A percentile compares a stretch with the other conserved stretches of the same genome.
Evolutionary conservation across 192 early-diverging fungal genomes (phyloP).

Genomic region (Gonapodya sp.): DNA sequence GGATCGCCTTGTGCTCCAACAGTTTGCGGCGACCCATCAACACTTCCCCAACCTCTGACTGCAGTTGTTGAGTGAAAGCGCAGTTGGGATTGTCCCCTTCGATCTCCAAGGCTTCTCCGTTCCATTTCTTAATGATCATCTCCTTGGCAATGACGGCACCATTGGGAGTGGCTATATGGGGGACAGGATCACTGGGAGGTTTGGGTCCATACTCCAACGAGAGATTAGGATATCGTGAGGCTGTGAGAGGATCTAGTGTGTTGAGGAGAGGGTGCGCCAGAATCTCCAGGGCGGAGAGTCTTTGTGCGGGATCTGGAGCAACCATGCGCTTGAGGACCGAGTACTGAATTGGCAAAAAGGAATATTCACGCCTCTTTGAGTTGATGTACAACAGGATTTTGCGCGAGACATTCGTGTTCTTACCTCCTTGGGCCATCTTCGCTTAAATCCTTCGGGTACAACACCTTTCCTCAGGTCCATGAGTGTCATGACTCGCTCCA

Average conservation of each 20-base stretch:
- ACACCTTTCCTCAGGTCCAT: slow-evolving; percentile 50
- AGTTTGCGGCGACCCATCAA: neutral
- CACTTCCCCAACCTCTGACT: neutral
- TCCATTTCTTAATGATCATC: neutral
- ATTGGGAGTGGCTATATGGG: no score
- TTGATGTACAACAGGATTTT: slow-evolving; percentile 10
- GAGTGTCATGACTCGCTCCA: slow-evolving; percentile 77
- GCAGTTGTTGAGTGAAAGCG: neutral
- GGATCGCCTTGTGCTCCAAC: neutral
- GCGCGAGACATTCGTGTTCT: slow-evolving; percentile 10
- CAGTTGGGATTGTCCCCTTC: neutral
- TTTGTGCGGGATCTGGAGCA: slow-evolving; percentile 54
- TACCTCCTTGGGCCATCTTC: slow-evolving; percentile 60
- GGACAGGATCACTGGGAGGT: neutral
- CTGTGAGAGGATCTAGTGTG: neutral
- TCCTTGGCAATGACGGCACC: neutral
- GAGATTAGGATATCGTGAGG: neutral
- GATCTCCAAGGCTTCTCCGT: neutral
- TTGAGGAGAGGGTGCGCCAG: slow-evolving; percentile 23
- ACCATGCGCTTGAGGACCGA: slow-evolving; percentile 78
- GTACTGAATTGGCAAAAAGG: slow-evolving; percentile 28
- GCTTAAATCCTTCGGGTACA: slow-evolving; percentile 61
- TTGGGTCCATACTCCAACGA: neutral
- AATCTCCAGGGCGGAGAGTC: slow-evolving; percentile 61
- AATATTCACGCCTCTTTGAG: slow-evolving; percentile 9